Percentiles rank a stretch among this genome's conserved stretches.
Evolutionary conservation across 2,329 filamentous ascomycete genomes (phyloP).

Genomic region (Curvularia sp.): DNA sequence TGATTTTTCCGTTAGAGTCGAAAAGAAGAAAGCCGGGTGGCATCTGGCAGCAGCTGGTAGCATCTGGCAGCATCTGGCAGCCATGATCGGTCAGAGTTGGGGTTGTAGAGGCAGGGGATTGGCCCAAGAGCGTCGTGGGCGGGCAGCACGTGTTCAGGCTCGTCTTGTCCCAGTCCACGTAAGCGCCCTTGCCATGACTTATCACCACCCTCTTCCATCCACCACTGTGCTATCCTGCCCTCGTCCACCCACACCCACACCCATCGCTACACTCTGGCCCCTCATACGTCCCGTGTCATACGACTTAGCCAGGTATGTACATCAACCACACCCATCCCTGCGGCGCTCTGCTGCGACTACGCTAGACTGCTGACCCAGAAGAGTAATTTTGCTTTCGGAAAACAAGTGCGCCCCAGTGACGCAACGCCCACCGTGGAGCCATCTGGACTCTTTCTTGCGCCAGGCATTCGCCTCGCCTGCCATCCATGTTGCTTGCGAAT

Average conservation of each 20-base stretch:
- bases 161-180: conserved; percentile 10
- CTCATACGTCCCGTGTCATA: background rate
- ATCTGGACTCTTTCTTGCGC: background rate
- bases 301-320: background rate
- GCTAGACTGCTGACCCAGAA: conserved; percentile 11
- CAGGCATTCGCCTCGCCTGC: conserved; percentile 2
- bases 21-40: background rate
- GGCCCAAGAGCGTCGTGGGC: no score
- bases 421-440: conserved; percentile 1
- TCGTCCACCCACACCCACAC: background rate
- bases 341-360: conserved; percentile 4
- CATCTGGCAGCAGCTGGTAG: no score
- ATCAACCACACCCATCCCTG: conserved; percentile 4
- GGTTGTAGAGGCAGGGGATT: conserved; percentile 4
- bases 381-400: conserved; percentile 10
- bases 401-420: conserved; percentile 3
- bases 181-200: conserved; percentile 23
- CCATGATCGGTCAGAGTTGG: conserved; percentile 12
- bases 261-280: background rate
- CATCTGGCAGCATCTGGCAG: background rate
- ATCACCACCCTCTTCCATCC: conserved; percentile 16
- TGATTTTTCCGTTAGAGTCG: background rate
- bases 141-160: conserved; percentile 15
- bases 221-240: no score
- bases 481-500: conserved; percentile 1